Conservation (phyloP, 2,329 filamentous ascomycete genomes). For the Pleurostoma richardsiae region DNA sequence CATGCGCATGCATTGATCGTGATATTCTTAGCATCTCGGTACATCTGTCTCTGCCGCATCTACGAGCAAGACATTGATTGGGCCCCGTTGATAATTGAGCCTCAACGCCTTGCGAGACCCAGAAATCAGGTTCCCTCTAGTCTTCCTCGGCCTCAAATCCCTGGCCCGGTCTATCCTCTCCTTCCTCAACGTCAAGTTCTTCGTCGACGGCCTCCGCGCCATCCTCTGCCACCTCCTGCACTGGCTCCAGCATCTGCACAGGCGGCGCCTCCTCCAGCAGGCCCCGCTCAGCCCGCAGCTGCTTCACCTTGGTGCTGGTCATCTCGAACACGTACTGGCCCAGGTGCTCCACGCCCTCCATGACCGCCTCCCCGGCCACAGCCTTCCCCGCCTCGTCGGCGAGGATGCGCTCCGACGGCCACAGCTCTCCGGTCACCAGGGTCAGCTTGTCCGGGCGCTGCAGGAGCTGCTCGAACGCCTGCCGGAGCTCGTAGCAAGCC, state of each 20-base stretch:
- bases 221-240: slow-evolving; percentile 17
- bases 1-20: too few species aligned
- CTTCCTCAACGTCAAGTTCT: slow-evolving; percentile 18
- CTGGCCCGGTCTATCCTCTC: slow-evolving; percentile 7
- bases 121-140: not conserved
- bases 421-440: slow-evolving; percentile 83
- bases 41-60: too few species aligned
- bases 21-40: too few species aligned
- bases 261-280: slow-evolving; percentile 16
- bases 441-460: slow-evolving; percentile 74
- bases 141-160: slow-evolving; percentile 24
- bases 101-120: too few species aligned
- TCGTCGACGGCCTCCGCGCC: slow-evolving; percentile 16
- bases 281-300: slow-evolving; percentile 36
- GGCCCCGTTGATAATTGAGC: too few species aligned
- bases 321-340: slow-evolving; percentile 97
- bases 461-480: slow-evolving; percentile 77
- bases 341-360: slow-evolving; percentile 90
- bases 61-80: too few species aligned
- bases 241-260: slow-evolving; percentile 16
- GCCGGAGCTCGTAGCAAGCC: slow-evolving; percentile 77
- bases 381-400: slow-evolving; percentile 40
- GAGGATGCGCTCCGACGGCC: slow-evolving; percentile 57
- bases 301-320: slow-evolving; percentile 60
- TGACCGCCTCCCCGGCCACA: slow-evolving; percentile 57